phyloP scores from a whole-genome alignment of 129 eudicot genomes.

The Silybum marianum region DNA sequence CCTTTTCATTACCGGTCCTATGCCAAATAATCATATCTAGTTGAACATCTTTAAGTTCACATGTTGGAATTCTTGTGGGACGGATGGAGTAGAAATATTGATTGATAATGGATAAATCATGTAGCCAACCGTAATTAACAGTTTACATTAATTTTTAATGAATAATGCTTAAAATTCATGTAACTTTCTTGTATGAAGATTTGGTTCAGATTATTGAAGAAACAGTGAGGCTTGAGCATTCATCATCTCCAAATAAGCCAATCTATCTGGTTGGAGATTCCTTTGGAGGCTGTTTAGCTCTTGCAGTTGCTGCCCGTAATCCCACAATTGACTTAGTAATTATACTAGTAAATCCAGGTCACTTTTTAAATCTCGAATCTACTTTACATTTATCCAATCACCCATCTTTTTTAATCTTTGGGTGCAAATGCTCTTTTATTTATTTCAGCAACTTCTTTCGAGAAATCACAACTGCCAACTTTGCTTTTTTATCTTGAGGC shows the following conservation, averaged over 20 bases:
- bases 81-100: neutral
- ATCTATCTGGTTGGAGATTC: constrained; percentile 85
- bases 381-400: neutral
- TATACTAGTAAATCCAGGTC: constrained; percentile 80
- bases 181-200: constrained; percentile 31
- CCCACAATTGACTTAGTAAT: constrained; percentile 70
- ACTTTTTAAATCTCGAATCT: neutral
- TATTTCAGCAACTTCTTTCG: constrained; percentile 84
- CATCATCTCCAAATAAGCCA: constrained; percentile 66
- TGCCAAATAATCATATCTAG: too few relatives aligned
- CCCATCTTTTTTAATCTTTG: constrained; percentile 24
- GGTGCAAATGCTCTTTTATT: constrained; percentile 7
- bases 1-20: too few relatives aligned
- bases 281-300: constrained; percentile 85
- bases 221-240: constrained; percentile 65
- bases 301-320: constrained; percentile 83
- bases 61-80: neutral
- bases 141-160: neutral
- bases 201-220: constrained; percentile 61
- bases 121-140: neutral
- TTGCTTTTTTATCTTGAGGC: constrained; percentile 64
- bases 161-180: neutral
- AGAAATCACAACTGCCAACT: constrained; percentile 71
- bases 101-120: neutral
- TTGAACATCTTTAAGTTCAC: too few relatives aligned